Percentiles rank a stretch among this genome's conserved stretches.
Conservation (phyloP, 2,329 filamentous ascomycete species). For the Juglanconis oblonga region DNA sequence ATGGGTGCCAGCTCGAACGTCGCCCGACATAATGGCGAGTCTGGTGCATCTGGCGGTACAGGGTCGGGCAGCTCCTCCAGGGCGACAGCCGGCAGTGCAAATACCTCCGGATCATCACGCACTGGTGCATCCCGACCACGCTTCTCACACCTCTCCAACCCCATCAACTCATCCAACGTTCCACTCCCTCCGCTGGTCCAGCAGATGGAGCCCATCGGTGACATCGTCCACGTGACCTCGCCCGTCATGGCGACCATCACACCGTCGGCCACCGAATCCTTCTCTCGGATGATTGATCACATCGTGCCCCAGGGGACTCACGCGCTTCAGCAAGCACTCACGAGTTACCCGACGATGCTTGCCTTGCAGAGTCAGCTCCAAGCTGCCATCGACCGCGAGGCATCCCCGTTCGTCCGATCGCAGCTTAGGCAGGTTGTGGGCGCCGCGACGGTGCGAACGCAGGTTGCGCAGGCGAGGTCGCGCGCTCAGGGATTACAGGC, state of each 20-base stretch:
- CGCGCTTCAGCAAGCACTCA: conserved; percentile 44
- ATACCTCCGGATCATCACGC: background rate
- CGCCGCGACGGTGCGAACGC: conserved; percentile 42
- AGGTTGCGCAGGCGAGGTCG: conserved; percentile 39
- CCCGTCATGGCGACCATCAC: conserved; percentile 31
- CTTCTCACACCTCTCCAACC: conserved; percentile 19
- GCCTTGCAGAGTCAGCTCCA: conserved; percentile 47
- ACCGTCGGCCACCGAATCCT: conserved; percentile 37
- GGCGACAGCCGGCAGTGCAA: background rate
- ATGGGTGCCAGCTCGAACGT: conserved; percentile 4
- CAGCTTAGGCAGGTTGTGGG: conserved; percentile 50
- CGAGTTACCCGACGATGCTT: conserved; percentile 47
- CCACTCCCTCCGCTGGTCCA: conserved; percentile 5
- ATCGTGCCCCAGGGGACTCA: conserved; percentile 48
- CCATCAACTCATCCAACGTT: conserved; percentile 1
- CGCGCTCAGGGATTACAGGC: conserved; percentile 25
- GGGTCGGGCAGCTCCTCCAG: conserved; percentile 6
- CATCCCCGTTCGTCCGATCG: conserved; percentile 44
- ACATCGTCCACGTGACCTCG: conserved; percentile 29
- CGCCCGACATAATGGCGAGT: conserved; percentile 3
- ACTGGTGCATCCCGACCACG: conserved; percentile 11
- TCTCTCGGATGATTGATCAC: conserved; percentile 51
- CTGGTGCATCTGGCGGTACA: conserved; percentile 1
- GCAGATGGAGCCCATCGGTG: background rate
- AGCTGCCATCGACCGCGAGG: conserved; percentile 48